Evolutionary conservation across 129 eudicot species (phyloP).

Genomic region (Flaveria trinervia): DNA sequence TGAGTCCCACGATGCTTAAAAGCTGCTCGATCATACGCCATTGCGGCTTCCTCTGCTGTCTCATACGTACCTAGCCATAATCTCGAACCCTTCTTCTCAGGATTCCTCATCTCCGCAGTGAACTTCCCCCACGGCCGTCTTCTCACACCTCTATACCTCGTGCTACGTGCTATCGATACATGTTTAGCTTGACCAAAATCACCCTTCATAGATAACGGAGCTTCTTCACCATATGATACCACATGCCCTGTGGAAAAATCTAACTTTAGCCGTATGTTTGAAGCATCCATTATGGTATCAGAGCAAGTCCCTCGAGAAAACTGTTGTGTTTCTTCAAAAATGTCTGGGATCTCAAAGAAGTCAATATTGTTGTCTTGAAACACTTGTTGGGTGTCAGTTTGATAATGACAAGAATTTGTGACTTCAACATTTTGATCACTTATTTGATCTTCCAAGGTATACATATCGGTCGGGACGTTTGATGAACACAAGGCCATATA

Average conservation of each 20-base stretch:
- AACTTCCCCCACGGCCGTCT: conserved; percentile 6
- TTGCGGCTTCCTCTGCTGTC: not conserved
- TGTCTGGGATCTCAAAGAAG: not conserved
- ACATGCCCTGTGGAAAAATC: not conserved
- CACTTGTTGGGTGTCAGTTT: not conserved
- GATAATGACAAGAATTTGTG: not conserved
- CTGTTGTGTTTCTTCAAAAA: not conserved
- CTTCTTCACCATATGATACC: not conserved
- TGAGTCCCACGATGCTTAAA: conserved; percentile 11
- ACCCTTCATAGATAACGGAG: not conserved
- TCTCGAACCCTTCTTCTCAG: not conserved
- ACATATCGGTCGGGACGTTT: not conserved
- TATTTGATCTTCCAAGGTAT: not conserved
- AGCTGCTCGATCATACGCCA: conserved; percentile 11
- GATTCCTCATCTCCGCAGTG: conserved; percentile 13
- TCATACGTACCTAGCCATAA: conserved; percentile 13
- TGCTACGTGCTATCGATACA: too few species aligned
- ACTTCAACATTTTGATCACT: not conserved
- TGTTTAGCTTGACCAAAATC: not conserved
- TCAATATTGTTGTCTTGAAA: conserved; percentile 3
- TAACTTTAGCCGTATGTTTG: conserved; percentile 3
- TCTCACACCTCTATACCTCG: conserved; percentile 3
- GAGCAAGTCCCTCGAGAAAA: not conserved
- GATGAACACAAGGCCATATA: not conserved
- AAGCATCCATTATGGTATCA: not conserved